Evolutionary conservation across 768 basidiomycete species (phyloP).

Genomic region (Imleria badia): DNA sequence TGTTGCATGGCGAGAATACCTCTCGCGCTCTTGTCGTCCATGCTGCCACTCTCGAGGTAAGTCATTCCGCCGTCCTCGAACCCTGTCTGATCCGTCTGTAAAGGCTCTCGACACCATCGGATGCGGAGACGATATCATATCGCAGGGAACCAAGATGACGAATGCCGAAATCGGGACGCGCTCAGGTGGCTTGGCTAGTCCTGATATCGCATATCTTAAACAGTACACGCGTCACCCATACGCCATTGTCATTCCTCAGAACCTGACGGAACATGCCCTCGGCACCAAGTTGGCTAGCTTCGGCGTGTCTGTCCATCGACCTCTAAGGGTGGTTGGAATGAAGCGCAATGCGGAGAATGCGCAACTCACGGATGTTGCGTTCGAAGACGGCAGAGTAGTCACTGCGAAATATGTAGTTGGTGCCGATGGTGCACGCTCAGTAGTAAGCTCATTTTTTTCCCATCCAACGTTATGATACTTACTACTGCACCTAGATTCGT

Average conservation of each 20-base stretch:
- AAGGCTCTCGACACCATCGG: conserved; percentile 45
- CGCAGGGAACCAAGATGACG: conserved; percentile 36
- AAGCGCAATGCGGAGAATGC: conserved; percentile 29
- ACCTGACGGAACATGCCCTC: conserved; percentile 44
- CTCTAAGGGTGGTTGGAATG: conserved; percentile 40
- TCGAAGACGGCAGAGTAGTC: conserved; percentile 47
- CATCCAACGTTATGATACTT: background rate
- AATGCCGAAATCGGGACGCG: conserved; percentile 33
- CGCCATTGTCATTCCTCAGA: conserved; percentile 44
- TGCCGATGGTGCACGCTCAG: conserved; percentile 51
- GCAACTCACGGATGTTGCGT: conserved; percentile 39
- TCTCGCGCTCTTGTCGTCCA: conserved; percentile 52
- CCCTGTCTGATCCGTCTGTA: background rate
- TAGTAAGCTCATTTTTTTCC: conserved; percentile 30
- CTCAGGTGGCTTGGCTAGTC: conserved; percentile 22
- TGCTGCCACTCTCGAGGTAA: conserved; percentile 55
- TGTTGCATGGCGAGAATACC: conserved; percentile 33
- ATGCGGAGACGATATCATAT: conserved; percentile 40
- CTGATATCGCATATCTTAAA: conserved; percentile 37
- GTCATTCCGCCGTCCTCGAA: background rate
- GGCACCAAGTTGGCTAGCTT: conserved; percentile 30
- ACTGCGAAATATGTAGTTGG: conserved; percentile 49
- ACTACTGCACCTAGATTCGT: conserved; percentile 39
- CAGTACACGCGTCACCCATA: conserved; percentile 47
- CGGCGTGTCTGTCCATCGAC: conserved; percentile 38